These are phyloP conservation scores for Triticum timopheevii DNA, from an alignment of 176 grass and related monocot genomes.

Conservation along the genomic window DNA sequence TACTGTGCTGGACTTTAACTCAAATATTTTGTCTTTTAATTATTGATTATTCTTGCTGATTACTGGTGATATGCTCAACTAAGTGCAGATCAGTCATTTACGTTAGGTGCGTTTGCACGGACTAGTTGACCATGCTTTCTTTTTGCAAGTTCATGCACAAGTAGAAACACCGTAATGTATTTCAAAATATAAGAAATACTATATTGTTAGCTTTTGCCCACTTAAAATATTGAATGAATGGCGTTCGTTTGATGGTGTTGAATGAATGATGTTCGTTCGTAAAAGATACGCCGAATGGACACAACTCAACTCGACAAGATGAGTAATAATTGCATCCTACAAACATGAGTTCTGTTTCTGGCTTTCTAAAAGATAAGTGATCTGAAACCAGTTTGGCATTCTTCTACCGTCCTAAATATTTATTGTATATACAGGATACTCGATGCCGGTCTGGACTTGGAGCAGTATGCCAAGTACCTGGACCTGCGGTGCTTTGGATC, in stretches of 20 bases:
- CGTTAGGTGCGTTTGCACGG: neutral
- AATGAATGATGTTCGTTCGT: too few species aligned
- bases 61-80: neutral
- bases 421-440: too few species aligned
- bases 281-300: too few species aligned
- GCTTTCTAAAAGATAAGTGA: too few species aligned
- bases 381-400: too few species aligned
- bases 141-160: neutral
- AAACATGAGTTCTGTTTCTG: neutral
- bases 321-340: too few species aligned
- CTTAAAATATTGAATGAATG: neutral
- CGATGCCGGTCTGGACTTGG: too few species aligned
- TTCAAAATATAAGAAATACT: neutral
- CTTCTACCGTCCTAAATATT: too few species aligned
- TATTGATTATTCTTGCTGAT: neutral
- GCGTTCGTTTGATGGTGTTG: neutral
- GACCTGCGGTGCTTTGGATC: too few species aligned
- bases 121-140: neutral
- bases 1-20: conserved; percentile 27
- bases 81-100: neutral
- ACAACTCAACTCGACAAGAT: too few species aligned
- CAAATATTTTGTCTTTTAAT: neutral
- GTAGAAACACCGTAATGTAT: neutral
- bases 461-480: too few species aligned
- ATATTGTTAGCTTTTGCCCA: neutral